These are phyloP conservation scores for Clavulina sp. DNA, from an alignment of 768 basidiomycete genomes.

Conservation along the genomic window DNA sequence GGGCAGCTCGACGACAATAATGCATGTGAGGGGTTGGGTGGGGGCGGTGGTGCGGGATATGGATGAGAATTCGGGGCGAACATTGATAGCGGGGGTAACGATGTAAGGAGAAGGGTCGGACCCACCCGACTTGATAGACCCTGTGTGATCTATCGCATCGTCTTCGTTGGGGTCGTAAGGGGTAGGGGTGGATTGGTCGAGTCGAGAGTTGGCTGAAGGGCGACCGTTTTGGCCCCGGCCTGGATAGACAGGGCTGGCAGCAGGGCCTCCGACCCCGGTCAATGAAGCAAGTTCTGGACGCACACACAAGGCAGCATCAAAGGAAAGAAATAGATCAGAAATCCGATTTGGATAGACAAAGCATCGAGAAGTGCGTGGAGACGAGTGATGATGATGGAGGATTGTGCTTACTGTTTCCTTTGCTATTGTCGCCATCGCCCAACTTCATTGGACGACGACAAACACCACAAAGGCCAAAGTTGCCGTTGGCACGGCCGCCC, in stretches of 20 bases:
- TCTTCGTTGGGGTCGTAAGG: constrained; percentile 65
- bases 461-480: constrained; percentile 90
- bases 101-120: constrained; percentile 33
- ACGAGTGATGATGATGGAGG: not conserved
- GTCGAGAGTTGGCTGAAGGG: constrained; percentile 1
- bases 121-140: constrained; percentile 33
- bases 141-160: constrained; percentile 55
- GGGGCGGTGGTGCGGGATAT: constrained; percentile 49
- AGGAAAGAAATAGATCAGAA: not conserved
- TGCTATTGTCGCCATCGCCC: constrained; percentile 68
- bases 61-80: constrained; percentile 79
- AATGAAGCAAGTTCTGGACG: constrained; percentile 86
- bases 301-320: constrained; percentile 9
- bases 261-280: constrained; percentile 61
- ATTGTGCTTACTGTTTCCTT: constrained; percentile 63
- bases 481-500: constrained; percentile 43
- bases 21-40: constrained; percentile 80
- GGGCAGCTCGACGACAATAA: constrained; percentile 85
- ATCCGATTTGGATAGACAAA: not conserved
- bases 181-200: constrained; percentile 6
- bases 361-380: not conserved
- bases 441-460: constrained; percentile 95
- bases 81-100: constrained; percentile 83
- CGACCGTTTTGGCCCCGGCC: not conserved
- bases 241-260: constrained; percentile 31